Conservation (phyloP, 2,329 filamentous ascomycete genomes). For the Hypoxylon rubiginosum region DNA sequence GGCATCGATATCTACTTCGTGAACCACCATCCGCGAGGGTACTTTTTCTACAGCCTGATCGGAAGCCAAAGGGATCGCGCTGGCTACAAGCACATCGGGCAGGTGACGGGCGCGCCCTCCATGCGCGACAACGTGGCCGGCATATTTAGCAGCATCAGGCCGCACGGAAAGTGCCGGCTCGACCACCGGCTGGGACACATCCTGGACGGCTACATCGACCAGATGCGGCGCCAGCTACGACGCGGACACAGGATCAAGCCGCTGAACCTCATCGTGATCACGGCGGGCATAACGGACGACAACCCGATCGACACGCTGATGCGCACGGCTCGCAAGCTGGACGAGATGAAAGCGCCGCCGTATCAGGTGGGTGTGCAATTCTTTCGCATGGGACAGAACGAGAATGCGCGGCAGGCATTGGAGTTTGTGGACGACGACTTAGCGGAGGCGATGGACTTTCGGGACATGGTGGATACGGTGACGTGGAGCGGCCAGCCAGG, state of each 20-base stretch:
- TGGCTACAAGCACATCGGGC: constrained; percentile 48
- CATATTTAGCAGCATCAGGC: constrained; percentile 46
- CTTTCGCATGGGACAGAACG: constrained; percentile 78
- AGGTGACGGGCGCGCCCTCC: constrained; percentile 28
- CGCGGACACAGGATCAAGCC: constrained; percentile 53
- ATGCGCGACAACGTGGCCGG: constrained; percentile 49
- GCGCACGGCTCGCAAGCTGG: constrained; percentile 70
- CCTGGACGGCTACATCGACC: constrained; percentile 39
- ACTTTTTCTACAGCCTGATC: constrained; percentile 15
- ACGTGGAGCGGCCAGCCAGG: constrained; percentile 62
- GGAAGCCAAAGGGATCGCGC: constrained; percentile 1
- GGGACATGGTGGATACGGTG: constrained; percentile 82
- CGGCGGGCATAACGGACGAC: constrained; percentile 76
- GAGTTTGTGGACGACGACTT: constrained; percentile 74
- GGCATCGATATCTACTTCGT: constrained; percentile 79
- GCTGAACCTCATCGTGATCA: constrained; percentile 82
- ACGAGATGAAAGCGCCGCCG: constrained; percentile 69
- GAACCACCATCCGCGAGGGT: constrained; percentile 63
- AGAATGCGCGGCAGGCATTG: constrained; percentile 67
- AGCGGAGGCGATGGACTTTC: constrained; percentile 60
- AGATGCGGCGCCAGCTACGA: constrained; percentile 30
- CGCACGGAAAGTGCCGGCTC: constrained; percentile 42
- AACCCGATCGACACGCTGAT: constrained; percentile 73
- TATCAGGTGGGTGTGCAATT: constrained; percentile 83
- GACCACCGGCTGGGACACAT: constrained; percentile 37